These are phyloP conservation scores for Hygrocybe coccinea DNA, from an alignment of 768 basidiomycete genomes.

Conservation along the genomic window DNA sequence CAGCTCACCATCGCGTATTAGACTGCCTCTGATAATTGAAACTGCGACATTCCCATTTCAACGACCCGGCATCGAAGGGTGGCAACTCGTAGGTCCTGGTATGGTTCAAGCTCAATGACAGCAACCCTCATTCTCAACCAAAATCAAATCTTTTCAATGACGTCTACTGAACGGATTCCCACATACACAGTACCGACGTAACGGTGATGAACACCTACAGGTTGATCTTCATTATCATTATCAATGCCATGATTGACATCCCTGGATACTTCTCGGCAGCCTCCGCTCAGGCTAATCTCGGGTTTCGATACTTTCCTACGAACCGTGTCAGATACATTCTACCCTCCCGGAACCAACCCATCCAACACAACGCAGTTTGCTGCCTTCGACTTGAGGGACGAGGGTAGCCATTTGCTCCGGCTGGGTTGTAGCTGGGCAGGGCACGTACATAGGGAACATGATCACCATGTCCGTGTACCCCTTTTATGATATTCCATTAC, in stretches of 20 bases:
- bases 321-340: background rate
- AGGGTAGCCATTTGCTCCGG: too few species aligned
- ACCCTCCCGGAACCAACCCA: too few species aligned
- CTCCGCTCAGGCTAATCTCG: slow-evolving; percentile 28
- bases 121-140: slow-evolving; percentile 38
- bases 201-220: slow-evolving; percentile 31
- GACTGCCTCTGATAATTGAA: slow-evolving; percentile 43
- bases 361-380: too few species aligned
- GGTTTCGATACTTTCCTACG: slow-evolving; percentile 22
- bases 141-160: slow-evolving; percentile 20
- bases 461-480: too few species aligned
- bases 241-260: slow-evolving; percentile 38
- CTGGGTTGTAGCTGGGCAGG: too few species aligned
- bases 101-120: slow-evolving; percentile 33
- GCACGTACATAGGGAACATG: too few species aligned
- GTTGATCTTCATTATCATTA: slow-evolving; percentile 39
- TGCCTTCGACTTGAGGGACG: too few species aligned
- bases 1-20: slow-evolving; percentile 48
- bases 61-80: slow-evolving; percentile 39
- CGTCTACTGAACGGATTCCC: background rate
- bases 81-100: slow-evolving; percentile 44
- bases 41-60: slow-evolving; percentile 35
- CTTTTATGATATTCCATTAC: too few species aligned
- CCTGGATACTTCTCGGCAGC: slow-evolving; percentile 37
- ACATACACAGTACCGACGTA: slow-evolving; percentile 36